Evolutionary conservation across 306 rosid species (phyloP).

Genomic region (Sophora flavescens): DNA sequence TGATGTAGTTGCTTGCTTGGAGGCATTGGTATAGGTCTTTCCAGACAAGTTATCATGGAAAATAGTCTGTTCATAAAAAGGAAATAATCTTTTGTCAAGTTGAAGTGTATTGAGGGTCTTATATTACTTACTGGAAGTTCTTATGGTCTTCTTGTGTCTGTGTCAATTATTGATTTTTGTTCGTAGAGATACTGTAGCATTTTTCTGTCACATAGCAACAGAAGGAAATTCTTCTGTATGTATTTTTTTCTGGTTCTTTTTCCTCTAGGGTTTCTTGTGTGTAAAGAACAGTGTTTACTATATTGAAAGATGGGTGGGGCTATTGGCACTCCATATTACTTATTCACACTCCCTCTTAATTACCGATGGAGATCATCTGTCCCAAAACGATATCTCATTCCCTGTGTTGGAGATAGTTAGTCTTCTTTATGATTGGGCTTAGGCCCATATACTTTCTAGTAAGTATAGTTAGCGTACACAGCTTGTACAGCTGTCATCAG

Average conservation of each 20-base stretch:
- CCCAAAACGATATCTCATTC: no score
- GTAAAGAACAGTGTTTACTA: constrained; percentile 45
- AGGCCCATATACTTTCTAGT: no score
- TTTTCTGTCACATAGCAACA: constrained; percentile 37
- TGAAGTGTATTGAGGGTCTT: constrained; percentile 46
- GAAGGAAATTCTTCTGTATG: constrained; percentile 47
- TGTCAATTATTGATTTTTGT: constrained; percentile 45
- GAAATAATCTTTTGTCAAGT: constrained; percentile 32
- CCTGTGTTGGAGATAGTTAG: no score
- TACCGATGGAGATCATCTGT: no score
- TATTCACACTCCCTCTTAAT: no score
- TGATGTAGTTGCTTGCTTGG: constrained; percentile 44
- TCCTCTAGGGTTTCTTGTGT: constrained; percentile 36
- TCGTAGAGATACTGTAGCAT: constrained; percentile 35
- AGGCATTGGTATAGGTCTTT: constrained; percentile 36
- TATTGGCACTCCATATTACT: no score
- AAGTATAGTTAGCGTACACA: no score
- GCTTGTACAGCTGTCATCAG: no score
- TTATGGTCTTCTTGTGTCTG: constrained; percentile 34
- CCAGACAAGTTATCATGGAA: constrained; percentile 42
- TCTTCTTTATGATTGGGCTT: no score
- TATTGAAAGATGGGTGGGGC: background rate
- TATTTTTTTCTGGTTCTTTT: background rate
- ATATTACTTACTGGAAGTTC: constrained; percentile 35
- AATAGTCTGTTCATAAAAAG: constrained; percentile 39